Percentiles rank a stretch among this genome's conserved stretches.
phyloP scores from a whole-genome alignment of 176 grass and related monocot species.

The Triticum turgidum region DNA sequence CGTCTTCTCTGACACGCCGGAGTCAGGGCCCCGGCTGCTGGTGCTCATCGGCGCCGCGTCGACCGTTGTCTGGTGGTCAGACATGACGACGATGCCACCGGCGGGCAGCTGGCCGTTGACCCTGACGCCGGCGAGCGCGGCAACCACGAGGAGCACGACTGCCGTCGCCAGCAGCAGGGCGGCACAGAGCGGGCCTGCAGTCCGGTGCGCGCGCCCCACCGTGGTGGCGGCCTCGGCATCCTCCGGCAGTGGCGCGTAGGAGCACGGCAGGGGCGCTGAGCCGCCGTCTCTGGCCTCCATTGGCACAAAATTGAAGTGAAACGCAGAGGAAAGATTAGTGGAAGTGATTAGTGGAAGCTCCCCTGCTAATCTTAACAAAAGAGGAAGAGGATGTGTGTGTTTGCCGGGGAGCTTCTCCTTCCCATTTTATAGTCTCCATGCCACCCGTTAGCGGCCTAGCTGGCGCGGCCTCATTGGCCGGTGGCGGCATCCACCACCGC shows the following conservation, averaged over 20 bases:
- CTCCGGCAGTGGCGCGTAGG: conserved; percentile 33
- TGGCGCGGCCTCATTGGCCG: background rate
- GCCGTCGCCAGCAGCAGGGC: background rate
- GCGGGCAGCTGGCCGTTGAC: background rate
- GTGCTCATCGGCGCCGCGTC: too few relatives aligned
- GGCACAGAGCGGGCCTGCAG: background rate
- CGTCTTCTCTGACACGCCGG: conserved; percentile 85
- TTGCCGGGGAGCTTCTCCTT: background rate
- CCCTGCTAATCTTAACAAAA: background rate
- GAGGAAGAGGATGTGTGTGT: background rate
- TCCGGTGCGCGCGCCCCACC: background rate
- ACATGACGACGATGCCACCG: background rate
- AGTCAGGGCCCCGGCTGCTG: conserved; percentile 32
- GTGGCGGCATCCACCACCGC: background rate
- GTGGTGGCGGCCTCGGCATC: background rate
- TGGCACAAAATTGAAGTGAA: background rate
- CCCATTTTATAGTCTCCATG: background rate
- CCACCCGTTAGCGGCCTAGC: background rate
- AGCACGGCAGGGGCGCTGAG: conserved; percentile 16
- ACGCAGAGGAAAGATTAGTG: background rate
- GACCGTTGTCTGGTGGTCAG: background rate
- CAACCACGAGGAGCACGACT: conserved; percentile 21
- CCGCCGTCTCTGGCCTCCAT: conserved; percentile 30
- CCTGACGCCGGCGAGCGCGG: conserved; percentile 12
- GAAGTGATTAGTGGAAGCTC: background rate